Base-by-base conservation (phyloP, 768 basidiomycete species). In the Rhodotorula taiwanensis region DNA sequence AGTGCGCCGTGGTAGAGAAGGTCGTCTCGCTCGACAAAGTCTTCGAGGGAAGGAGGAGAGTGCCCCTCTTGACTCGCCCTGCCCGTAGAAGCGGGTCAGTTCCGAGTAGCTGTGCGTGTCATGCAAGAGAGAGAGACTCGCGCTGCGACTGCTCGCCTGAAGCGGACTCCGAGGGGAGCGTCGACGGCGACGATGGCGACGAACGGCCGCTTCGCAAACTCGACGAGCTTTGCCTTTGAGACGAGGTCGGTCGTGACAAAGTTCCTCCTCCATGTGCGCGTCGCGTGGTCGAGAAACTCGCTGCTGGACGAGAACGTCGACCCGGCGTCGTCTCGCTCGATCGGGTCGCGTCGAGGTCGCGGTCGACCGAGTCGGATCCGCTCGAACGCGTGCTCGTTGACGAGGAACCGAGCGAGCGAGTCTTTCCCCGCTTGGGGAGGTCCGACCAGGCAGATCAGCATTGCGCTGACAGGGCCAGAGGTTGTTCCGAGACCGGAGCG, bases 191-290 rank as follows among this genome's bases (percentile, higher is more conserved):
- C 77, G 28, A 98, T 81, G 74, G 97, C 78, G 75, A 95, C 91
- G 75, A 91, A 98, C 0, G 95, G 95, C 23, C 95, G 79, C 72
- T 85, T 91, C 41, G 83, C 74, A 72, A 95, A 97, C 52, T 80
- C 76, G 62, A 82, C 81, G 41, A 98, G 78, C 21, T 83, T 76
- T 5, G 79, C 76, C 33, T 77, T 77, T 2, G 81, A 83, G 45
- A 74, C 73, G 27, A 93, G 75, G 73, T 89, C 86, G n/a, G 79
- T 76, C 0, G 92, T 94, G 34, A 97, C 90, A 70, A 86, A 90
- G 71, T 88, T 79, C 11, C 78, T 75, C 48, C 80, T 81, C 94
- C 94, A 99, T 67, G 87, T 81, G 64, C 78, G 80, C 2, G 95
- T 98, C 23, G 86, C 85, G 73, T 86, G 81, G 66, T 83, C 79